Evolutionary conservation across 495 filamentous ascomycete species (phyloP), one percentile per base, ranked within the genome.

Genomic region (Penicillium simplicissimum): DNA sequence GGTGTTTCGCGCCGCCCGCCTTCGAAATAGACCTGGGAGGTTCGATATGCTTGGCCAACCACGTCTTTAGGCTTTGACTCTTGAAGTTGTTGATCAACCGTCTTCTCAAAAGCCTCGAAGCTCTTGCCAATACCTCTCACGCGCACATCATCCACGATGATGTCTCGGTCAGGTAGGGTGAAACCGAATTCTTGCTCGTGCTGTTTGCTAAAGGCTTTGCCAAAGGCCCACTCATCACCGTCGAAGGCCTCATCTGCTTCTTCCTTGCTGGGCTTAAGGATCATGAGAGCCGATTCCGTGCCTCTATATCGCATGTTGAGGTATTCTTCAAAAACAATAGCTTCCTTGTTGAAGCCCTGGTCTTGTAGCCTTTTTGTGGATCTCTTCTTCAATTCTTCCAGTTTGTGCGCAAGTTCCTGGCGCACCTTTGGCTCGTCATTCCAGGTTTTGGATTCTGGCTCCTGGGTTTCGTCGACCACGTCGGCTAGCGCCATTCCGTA

Each of bases 401-500:
- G 61, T 43, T 62, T 61, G 33, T 28, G 35, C 19, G 13, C 38
- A 45, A 72, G 70, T 35, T 64, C 67, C 21, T 62, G n/a, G 25
- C 40, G 61, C 14, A 63, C 48, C 6, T 8, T 23, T 10, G 23
- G 34, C 25, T 67, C 43, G 28, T 67, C 59, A 48, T 34, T 38
- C 66, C 71, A 80, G 36, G 59, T 69, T 45, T 72, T 67, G 3
- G 92, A 95, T 45, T 92, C 91, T 8, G 95, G 95, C 65, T 94
- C 92, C 67, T 97, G 93, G 36, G 86, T 81, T 74, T 98, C 95
- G 52, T 96, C 90, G 13, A 97, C 94, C 0, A 97, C 93, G 69
- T 98, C 94, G 6, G 95, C 95, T 23, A 98, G 74, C 3, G 92
- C 92, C 94, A 98, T 97, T 15, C 95, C 95, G 64, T 97, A 98